phyloP scores from a whole-genome alignment of 176 grass and related monocot species.

The Eleusine coracana region DNA sequence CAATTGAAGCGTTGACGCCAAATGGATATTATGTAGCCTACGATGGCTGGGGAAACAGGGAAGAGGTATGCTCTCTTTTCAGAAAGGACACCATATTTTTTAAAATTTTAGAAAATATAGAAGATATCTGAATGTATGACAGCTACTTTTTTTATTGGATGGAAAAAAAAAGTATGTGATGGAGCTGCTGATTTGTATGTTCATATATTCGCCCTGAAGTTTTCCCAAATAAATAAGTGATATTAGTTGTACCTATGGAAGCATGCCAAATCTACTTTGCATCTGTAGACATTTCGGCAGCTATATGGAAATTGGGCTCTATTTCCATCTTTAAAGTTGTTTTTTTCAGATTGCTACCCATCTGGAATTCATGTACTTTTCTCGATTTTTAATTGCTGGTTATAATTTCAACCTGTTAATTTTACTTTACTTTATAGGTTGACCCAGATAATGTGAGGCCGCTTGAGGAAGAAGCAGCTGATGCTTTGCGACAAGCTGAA shows the following conservation, averaged over 20 bases:
- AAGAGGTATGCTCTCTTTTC: constrained; percentile 62
- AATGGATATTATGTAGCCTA: constrained; percentile 86
- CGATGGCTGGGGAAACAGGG: constrained; percentile 83
- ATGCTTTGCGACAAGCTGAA: constrained; percentile 88
- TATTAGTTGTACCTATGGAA: not conserved
- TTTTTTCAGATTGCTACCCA: constrained; percentile 8
- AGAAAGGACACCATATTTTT: not conserved
- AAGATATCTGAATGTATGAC: constrained; percentile 19
- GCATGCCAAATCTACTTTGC: not conserved
- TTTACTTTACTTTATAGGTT: constrained; percentile 58
- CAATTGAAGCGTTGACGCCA: constrained; percentile 71
- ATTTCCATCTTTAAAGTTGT: constrained; percentile 7
- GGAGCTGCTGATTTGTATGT: not conserved
- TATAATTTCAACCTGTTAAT: not conserved
- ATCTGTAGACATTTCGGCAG: not conserved
- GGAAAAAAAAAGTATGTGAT: not conserved
- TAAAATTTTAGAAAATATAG: not conserved
- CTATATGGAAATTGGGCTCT: not conserved
- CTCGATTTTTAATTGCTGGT: not conserved
- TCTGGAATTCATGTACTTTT: constrained; percentile 15
- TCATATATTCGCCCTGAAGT: not conserved
- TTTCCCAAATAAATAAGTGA: constrained; percentile 2
- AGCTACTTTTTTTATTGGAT: constrained; percentile 3
- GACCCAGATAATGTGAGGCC: constrained; percentile 80
- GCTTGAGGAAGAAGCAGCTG: constrained; percentile 61